Evolutionary conservation across 768 basidiomycete species (phyloP).

Genomic region (Leccinum imitatum): DNA sequence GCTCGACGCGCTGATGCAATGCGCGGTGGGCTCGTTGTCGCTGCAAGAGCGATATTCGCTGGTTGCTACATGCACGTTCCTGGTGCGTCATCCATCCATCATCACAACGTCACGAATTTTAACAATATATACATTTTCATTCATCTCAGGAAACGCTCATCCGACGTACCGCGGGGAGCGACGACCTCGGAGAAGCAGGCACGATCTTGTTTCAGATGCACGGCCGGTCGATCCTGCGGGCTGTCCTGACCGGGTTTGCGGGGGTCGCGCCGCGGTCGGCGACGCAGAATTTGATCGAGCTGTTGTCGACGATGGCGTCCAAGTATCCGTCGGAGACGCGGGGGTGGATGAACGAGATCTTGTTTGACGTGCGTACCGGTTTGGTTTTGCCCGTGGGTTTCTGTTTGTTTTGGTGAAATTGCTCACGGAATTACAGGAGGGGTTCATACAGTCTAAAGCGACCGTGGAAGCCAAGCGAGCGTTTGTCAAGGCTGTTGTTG

Average conservation of each 20-base stretch:
- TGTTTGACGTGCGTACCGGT: slow-evolving; percentile 38
- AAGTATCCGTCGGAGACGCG: slow-evolving; percentile 54
- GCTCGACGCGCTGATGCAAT: slow-evolving; percentile 68
- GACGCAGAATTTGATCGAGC: slow-evolving; percentile 80
- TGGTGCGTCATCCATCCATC: slow-evolving; percentile 52
- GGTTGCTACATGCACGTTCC: slow-evolving; percentile 76
- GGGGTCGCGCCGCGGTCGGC: slow-evolving; percentile 81
- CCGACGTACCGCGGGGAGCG: slow-evolving; percentile 59
- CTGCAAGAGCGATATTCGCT: slow-evolving; percentile 86
- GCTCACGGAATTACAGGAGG: slow-evolving; percentile 44
- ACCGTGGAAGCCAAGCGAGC: slow-evolving; percentile 73
- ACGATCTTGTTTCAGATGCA: slow-evolving; percentile 50
- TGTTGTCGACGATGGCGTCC: slow-evolving; percentile 66
- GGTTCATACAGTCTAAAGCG: slow-evolving; percentile 74
- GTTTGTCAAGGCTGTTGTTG: slow-evolving; percentile 68
- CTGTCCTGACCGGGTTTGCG: slow-evolving; percentile 77
- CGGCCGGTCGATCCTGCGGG: slow-evolving; percentile 69
- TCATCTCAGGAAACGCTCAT: slow-evolving; percentile 60
- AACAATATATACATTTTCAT: not conserved
- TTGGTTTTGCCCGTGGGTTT: too few species aligned
- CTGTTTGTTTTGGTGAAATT: too few species aligned
- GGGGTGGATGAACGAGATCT: slow-evolving; percentile 70
- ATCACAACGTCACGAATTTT: not conserved
- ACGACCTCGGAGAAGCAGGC: slow-evolving; percentile 57
- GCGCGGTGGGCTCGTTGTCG: slow-evolving; percentile 62